These are phyloP conservation scores for Auricularia cornea DNA, from an alignment of 768 basidiomycete genomes.

Conservation along the genomic window DNA sequence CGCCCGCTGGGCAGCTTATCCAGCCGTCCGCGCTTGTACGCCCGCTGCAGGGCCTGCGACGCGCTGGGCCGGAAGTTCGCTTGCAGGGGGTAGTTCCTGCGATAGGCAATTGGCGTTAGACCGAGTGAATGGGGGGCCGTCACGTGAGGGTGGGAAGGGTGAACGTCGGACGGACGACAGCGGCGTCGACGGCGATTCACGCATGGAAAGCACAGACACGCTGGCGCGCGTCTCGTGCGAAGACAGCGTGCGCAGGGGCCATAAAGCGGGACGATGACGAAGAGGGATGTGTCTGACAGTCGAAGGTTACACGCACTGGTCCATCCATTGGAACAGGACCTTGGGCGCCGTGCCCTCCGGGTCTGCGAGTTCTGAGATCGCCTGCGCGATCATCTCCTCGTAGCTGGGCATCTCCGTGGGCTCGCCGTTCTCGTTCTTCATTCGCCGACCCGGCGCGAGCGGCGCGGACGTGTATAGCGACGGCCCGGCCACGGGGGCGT, in stretches of 20 bases:
- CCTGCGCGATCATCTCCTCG: slow-evolving; percentile 87
- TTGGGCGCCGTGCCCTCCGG: slow-evolving; percentile 78
- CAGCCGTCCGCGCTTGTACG: slow-evolving; percentile 71
- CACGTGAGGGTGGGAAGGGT: not conserved
- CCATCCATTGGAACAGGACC: slow-evolving; percentile 78
- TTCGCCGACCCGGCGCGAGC: slow-evolving; percentile 7
- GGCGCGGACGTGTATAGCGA: slow-evolving; percentile 12
- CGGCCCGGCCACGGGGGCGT: slow-evolving; percentile 17
- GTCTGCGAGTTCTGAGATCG: slow-evolving; percentile 55
- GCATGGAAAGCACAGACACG: not conserved
- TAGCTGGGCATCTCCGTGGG: slow-evolving; percentile 70
- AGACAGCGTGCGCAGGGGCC: no score
- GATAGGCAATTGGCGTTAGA: no score
- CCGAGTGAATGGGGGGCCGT: not conserved
- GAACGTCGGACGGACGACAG: not conserved
- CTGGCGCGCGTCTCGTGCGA: no score
- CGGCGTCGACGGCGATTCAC: not conserved
- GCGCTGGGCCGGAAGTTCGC: slow-evolving; percentile 87
- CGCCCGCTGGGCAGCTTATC: slow-evolving; percentile 66
- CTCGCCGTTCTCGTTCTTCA: slow-evolving; percentile 9
- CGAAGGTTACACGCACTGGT: slow-evolving; percentile 21
- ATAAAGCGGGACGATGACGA: no score
- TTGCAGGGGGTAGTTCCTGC: slow-evolving; percentile 64
- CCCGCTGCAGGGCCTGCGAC: slow-evolving; percentile 83
- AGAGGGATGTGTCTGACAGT: not conserved